These are phyloP conservation scores for Cryphonectria japonica DNA, from an alignment of 2,329 filamentous ascomycete genomes.

Conservation along the genomic window DNA sequence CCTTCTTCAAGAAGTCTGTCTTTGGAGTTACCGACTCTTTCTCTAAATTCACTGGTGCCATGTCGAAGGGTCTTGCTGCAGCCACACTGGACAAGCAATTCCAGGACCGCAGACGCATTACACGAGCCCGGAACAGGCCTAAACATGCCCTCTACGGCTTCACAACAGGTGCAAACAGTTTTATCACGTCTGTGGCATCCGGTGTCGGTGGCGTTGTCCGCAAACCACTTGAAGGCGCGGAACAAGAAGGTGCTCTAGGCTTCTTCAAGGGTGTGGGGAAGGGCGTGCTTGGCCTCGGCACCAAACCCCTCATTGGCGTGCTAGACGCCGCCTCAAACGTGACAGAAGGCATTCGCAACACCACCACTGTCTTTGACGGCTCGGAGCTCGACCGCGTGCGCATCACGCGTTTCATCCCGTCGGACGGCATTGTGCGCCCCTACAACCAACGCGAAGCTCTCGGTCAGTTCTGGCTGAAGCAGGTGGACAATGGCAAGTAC, in stretches of 20 bases:
- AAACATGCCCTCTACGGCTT: constrained; percentile 98
- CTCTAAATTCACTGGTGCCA: constrained; percentile 95
- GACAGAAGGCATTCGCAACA: constrained; percentile 96
- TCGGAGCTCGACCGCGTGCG: constrained; percentile 93
- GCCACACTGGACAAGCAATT: constrained; percentile 98
- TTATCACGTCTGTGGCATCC: constrained; percentile 88
- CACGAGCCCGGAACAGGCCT: constrained; percentile 86
- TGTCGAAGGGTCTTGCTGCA: constrained; percentile 93
- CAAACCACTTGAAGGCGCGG: constrained; percentile 92
- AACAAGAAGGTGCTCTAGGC: constrained; percentile 89
- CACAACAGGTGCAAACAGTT: constrained; percentile 91
- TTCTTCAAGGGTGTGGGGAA: constrained; percentile 99
- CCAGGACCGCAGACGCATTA: constrained; percentile 93
- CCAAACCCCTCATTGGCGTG: constrained; percentile 94
- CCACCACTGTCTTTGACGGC: constrained; percentile 95
- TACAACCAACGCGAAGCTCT: constrained; percentile 95
- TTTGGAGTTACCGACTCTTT: constrained; percentile 97
- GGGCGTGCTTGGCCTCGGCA: constrained; percentile 89
- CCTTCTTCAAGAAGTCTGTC: constrained; percentile 97
- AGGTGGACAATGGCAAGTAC: constrained; percentile 94
- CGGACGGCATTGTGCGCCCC: constrained; percentile 90
- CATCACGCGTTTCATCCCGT: constrained; percentile 88
- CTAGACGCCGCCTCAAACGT: constrained; percentile 97
- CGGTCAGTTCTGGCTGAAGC: constrained; percentile 98
- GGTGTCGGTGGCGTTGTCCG: constrained; percentile 91